Evolutionary conservation across 257 asterid genomes (phyloP), one percentile per base, ranked within the genome.

Genomic region (Rauvolfia tetraphylla): DNA sequence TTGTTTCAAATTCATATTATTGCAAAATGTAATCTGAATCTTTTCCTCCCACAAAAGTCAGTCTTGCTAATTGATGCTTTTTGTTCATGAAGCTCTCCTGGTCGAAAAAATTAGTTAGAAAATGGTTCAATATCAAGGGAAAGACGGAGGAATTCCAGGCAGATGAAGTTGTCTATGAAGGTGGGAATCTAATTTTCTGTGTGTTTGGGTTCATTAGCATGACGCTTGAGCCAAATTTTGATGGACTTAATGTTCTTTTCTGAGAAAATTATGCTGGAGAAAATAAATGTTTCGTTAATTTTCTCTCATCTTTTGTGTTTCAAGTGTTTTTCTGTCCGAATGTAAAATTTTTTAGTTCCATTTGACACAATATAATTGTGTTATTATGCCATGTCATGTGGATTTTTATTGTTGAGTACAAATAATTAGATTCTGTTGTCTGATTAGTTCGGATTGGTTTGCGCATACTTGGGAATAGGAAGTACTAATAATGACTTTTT

Each of bases 111-210:
- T 85, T 95, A 85, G 83, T 95, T 68, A 85, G 93, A 71, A 95
- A 87, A 78, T 91, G 92, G 96, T 91, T 95, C 92, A 92, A 86
- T 79, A 82, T 91, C 88, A 95, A 91, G 83, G 88, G 92, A 75
- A 95, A 90, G 84, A 82, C 85, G 29, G 96, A 91, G 71, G 92
- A 91, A 81, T 81, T 82, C 79, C 90, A 87, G 75, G 85, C 88
- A 79, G 93, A 91, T 87, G 93, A 84, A 82, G 87, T 89, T 85
- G 90, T 88, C 81, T 85, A 88, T 80, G 88, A 85, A 88, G 99
- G 99, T 87, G 65, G 79, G 92, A 69, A 42, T 59, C 75, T 74
- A 69, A 78, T 61, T 80, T 72, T 81, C 51, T 58, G 69, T 51
- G 41, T 25, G 62, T 51, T 70, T 51, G 67, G 46, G 27, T 48